Evolutionary conservation across 108 stramenopile species (phyloP).

Genomic region (Nitzschia palea): DNA sequence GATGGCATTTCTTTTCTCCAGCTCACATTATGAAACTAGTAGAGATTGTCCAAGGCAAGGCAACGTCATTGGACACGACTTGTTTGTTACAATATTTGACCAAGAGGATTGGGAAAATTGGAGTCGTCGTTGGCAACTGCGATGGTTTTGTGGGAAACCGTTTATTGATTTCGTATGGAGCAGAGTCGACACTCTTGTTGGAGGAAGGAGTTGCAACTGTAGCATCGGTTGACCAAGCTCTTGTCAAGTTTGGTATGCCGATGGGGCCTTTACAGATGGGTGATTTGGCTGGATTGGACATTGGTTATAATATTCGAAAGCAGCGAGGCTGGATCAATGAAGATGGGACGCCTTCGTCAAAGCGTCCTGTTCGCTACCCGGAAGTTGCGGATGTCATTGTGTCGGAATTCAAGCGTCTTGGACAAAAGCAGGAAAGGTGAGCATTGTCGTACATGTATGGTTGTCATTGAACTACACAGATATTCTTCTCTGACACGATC

Average conservation of each 20-base stretch:
- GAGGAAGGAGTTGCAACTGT: slow-evolving; percentile 61
- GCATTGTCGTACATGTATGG: not conserved
- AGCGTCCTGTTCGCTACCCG: slow-evolving; percentile 71
- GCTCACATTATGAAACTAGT: slow-evolving; percentile 95
- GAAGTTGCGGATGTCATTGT: slow-evolving; percentile 90
- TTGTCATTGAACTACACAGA: not conserved
- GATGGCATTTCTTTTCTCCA: slow-evolving; percentile 98
- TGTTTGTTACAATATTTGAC: slow-evolving; percentile 76
- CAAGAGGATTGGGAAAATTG: slow-evolving; percentile 89
- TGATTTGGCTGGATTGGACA: slow-evolving; percentile 95
- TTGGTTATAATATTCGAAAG: slow-evolving; percentile 85
- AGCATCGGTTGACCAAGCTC: slow-evolving; percentile 69
- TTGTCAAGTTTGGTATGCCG: slow-evolving; percentile 82
- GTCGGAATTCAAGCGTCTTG: slow-evolving; percentile 78
- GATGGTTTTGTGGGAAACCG: slow-evolving; percentile 98
- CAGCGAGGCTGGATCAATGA: slow-evolving; percentile 61
- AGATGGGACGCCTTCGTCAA: slow-evolving; percentile 36
- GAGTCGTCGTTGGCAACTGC: slow-evolving; percentile 95
- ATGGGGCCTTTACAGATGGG: slow-evolving; percentile 85
- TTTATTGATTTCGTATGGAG: slow-evolving; percentile 85
- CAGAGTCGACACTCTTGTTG: slow-evolving; percentile 69
- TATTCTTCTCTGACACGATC: slow-evolving; percentile 15
- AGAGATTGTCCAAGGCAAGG: slow-evolving; percentile 84
- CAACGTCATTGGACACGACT: slow-evolving; percentile 62
- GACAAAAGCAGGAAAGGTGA: slow-evolving; percentile 83